These are phyloP conservation scores for Marsdenia floribunda DNA, from an alignment of 257 asterid species.

Conservation along the genomic window DNA sequence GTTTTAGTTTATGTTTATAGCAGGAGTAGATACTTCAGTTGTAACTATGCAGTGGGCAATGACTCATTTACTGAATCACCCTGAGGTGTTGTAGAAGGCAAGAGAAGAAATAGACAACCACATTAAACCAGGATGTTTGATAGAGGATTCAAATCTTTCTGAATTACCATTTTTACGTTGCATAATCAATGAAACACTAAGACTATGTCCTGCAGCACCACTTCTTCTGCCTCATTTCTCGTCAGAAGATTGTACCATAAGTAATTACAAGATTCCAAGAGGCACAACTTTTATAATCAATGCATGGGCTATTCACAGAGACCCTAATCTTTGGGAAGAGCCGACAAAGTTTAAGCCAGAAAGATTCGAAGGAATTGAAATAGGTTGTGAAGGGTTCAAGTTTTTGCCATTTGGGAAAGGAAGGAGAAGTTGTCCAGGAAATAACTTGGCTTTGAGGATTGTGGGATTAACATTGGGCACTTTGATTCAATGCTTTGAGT, in stretches of 20 bases:
- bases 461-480: conserved; percentile 50
- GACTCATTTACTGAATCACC: no score
- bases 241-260: conserved; percentile 24
- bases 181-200: conserved; percentile 34
- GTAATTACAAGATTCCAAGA: conserved; percentile 14
- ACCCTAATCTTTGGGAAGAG: conserved; percentile 23
- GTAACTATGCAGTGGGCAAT: no score
- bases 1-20: neutral
- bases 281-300: conserved; percentile 34
- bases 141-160: conserved; percentile 31
- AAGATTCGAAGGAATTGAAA: conserved; percentile 20
- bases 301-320: conserved; percentile 34
- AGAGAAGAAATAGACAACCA: no score
- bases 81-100: no score
- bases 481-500: conserved; percentile 66
- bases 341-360: conserved; percentile 27
- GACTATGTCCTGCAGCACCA: conserved; percentile 31
- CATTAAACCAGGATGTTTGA: neutral
- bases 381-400: conserved; percentile 12
- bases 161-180: conserved; percentile 28
- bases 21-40: no score
- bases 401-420: conserved; percentile 58
- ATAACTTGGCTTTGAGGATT: conserved; percentile 44
- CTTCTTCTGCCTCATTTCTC: conserved; percentile 30
- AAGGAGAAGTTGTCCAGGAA: conserved; percentile 73